These are phyloP conservation scores for Sclerotinia subarctica DNA, from an alignment of 2,329 filamentous ascomycete genomes.

Conservation along the genomic window DNA sequence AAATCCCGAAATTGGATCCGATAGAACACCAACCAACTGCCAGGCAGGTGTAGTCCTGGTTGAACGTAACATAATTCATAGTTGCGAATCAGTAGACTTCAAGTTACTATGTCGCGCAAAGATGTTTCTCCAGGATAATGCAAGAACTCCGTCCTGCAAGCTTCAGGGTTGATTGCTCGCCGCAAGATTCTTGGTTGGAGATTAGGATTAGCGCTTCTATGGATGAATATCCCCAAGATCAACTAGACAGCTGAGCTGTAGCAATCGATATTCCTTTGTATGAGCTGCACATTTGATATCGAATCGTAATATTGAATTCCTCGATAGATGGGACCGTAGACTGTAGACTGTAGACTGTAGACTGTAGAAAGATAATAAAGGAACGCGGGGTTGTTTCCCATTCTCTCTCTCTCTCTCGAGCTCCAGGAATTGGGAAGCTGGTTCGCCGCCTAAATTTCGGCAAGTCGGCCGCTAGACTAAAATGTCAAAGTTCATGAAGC, in stretches of 20 bases:
- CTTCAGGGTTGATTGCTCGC: slow-evolving; percentile 8
- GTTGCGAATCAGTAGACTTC: slow-evolving; percentile 49
- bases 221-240: not conserved
- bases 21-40: slow-evolving; percentile 72
- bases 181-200: not conserved
- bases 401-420: slow-evolving; percentile 1
- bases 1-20: slow-evolving; percentile 1
- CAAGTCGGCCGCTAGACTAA: slow-evolving; percentile 2
- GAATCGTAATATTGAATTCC: not conserved
- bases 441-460: slow-evolving; percentile 15
- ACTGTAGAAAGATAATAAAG: not conserved
- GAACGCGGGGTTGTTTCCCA: slow-evolving; percentile 17
- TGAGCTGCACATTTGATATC: slow-evolving; percentile 20
- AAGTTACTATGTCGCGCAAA: not conserved
- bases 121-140: not conserved
- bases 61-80: slow-evolving; percentile 98
- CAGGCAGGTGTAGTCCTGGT: slow-evolving; percentile 96
- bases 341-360: no score
- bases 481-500: not conserved
- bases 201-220: not conserved
- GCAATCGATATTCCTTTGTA: slow-evolving; percentile 12
- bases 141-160: slow-evolving; percentile 8
- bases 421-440: not conserved
- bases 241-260: slow-evolving; percentile 19
- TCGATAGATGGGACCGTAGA: slow-evolving; percentile 1